Conservation (phyloP, 305 asterid genomes). For the Solanum hybrid region DNA sequence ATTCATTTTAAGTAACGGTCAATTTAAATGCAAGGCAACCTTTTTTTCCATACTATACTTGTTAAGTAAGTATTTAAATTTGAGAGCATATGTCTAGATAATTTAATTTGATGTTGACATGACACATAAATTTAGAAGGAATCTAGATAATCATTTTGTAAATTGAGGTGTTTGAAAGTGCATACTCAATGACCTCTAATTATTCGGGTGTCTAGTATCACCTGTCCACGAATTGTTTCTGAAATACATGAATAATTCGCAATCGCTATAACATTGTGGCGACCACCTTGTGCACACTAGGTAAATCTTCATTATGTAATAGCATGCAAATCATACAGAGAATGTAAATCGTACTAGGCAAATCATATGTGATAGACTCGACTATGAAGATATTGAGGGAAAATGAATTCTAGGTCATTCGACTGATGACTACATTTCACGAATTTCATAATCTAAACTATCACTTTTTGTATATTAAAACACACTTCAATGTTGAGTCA, state of each 20-base stretch:
- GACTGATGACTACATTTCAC: neutral
- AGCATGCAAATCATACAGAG: neutral
- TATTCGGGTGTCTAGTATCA: neutral
- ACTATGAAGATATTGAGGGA: too few relatives aligned
- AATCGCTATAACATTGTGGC: too few relatives aligned
- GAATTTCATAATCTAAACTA: neutral
- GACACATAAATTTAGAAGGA: neutral
- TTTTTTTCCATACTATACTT: neutral
- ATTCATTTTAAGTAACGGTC: neutral
- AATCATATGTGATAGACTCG: neutral
- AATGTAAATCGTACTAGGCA: neutral
- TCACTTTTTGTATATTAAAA: neutral
- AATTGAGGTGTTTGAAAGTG: neutral
- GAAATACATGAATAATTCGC: too few relatives aligned
- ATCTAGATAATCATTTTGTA: neutral
- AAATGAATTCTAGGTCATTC: neutral
- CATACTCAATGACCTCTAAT: neutral
- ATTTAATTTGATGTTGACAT: too few relatives aligned
- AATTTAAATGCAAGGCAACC: neutral
- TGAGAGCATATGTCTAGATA: neutral
- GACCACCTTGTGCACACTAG: neutral
- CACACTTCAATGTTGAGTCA: neutral
- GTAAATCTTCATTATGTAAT: neutral
- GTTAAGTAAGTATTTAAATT: neutral
- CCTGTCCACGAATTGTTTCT: too few relatives aligned